Conservation (phyloP, 345 rosid genomes). For the Hevea brasiliensis region DNA sequence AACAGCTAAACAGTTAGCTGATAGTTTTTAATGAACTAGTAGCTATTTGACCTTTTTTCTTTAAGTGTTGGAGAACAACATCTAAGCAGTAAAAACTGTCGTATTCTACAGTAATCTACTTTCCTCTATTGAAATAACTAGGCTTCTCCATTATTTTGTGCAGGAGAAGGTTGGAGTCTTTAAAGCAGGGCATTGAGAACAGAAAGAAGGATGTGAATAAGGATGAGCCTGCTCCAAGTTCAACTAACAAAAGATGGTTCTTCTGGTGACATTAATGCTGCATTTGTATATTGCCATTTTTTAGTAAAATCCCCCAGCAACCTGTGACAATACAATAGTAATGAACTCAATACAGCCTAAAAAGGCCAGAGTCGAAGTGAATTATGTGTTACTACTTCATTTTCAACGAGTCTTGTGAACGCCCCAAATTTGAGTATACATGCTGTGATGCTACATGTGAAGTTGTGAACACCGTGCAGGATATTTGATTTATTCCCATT, state of each 20-base stretch:
- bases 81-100: background rate
- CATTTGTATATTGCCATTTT: background rate
- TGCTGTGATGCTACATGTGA: too few relatives aligned
- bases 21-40: too few relatives aligned
- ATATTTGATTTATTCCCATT: too few relatives aligned
- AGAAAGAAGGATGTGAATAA: conserved; percentile 39
- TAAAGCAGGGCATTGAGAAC: conserved; percentile 65
- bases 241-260: conserved; percentile 58
- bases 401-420: too few relatives aligned
- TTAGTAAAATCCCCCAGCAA: background rate
- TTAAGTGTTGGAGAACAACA: background rate
- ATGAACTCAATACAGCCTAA: background rate
- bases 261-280: conserved; percentile 51
- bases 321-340: background rate
- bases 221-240: conserved; percentile 27
- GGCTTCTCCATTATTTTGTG: conserved; percentile 2
- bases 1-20: too few relatives aligned
- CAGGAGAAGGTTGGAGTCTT: conserved; percentile 67
- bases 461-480: too few relatives aligned
- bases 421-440: too few relatives aligned
- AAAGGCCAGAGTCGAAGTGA: background rate
- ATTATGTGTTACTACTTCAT: too few relatives aligned
- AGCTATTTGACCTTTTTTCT: background rate
- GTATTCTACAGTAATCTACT: background rate
- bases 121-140: too few relatives aligned